Base-by-base conservation (phyloP, 495 filamentous ascomycete genomes). In the Lophiostoma macrostomum region DNA sequence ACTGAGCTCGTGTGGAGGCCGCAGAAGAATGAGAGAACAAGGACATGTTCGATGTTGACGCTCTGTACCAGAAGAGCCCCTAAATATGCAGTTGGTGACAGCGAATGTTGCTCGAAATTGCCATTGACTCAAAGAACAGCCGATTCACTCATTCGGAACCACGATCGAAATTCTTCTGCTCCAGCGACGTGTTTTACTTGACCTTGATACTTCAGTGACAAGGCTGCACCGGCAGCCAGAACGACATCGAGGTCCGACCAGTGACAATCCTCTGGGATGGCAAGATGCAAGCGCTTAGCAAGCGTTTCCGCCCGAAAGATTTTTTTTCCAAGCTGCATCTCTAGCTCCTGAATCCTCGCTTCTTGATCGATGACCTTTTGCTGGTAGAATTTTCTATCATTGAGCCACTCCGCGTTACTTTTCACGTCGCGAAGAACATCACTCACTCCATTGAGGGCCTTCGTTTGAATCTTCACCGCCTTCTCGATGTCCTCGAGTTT, bases 21-120 rank as follows among this genome's bases (percentile, higher is more conserved):
- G 30, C 44, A 48, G 22, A 34, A 48, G 20, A 19, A 34, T 16
- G 28, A 30, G 10, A 48, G 20, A 16, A 48, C 44, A 32, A 48
- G 30, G 2, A 48, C 28, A 13, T 34, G 10, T 8, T 22, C 29
- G 4, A 11, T 18, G 4, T 20, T 22, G 11, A 48, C n/a, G 4
- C 22, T 20, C 24, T 31, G 16, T 16, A 5, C 5, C 4, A 48
- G 20, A 4, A 48, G 3, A 16, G 28, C 18, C 11, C 18, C 18
- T 7, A 48, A 30, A 34, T 34, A 35, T 30, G 44, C 32, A 8
- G 24, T 34, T 22, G 28, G 18, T 4, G 44, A 48, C 4, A 32
- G 12, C 2, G 27, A 20, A 8, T 6, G 28, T 10, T 19, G 20
- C 3, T 48, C 27, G 16, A 3, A 13, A 13, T 24, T 32, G 5